Evolutionary conservation across 805 yeast species (phyloP).

Genomic region (Lachancea thermotolerans): DNA sequence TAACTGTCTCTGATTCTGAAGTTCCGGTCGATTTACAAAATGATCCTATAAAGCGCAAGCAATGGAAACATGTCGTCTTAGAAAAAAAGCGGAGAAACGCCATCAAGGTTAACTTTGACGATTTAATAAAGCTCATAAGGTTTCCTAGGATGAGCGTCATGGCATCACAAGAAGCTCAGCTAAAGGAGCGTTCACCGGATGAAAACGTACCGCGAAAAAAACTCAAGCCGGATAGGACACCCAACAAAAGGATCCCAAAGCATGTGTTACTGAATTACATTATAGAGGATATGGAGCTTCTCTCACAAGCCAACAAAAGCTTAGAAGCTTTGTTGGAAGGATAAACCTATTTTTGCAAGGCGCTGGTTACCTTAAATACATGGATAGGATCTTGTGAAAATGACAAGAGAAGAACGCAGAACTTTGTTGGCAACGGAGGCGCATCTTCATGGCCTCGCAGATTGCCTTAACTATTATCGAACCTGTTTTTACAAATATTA

Average conservation of each 20-base stretch:
- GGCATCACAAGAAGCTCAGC: slow-evolving; percentile 1
- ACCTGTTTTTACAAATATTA: background rate
- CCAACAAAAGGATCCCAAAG: slow-evolving; percentile 29
- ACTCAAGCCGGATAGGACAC: slow-evolving; percentile 4
- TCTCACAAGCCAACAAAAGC: slow-evolving; percentile 23
- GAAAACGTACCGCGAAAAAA: slow-evolving; percentile 3
- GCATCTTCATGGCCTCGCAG: too few species aligned
- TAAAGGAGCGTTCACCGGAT: background rate
- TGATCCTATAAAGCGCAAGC: slow-evolving; percentile 19
- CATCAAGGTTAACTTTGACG: slow-evolving; percentile 26
- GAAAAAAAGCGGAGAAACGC: slow-evolving; percentile 28
- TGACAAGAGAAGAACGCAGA: too few species aligned
- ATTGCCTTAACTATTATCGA: background rate
- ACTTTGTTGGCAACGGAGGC: too few species aligned
- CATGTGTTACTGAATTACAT: slow-evolving; percentile 25
- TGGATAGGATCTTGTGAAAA: too few species aligned
- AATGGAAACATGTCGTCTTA: slow-evolving; percentile 31
- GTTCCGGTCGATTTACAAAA: slow-evolving; percentile 18
- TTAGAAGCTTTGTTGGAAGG: slow-evolving; percentile 14
- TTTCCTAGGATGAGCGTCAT: slow-evolving; percentile 12
- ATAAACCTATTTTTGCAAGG: background rate
- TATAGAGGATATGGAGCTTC: slow-evolving; percentile 26
- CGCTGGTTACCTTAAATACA: background rate
- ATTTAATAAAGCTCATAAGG: slow-evolving; percentile 19
- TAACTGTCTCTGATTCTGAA: slow-evolving; percentile 17